Conservation (phyloP, 2,329 filamentous ascomycete species). For the Cercospora citrullina region DNA sequence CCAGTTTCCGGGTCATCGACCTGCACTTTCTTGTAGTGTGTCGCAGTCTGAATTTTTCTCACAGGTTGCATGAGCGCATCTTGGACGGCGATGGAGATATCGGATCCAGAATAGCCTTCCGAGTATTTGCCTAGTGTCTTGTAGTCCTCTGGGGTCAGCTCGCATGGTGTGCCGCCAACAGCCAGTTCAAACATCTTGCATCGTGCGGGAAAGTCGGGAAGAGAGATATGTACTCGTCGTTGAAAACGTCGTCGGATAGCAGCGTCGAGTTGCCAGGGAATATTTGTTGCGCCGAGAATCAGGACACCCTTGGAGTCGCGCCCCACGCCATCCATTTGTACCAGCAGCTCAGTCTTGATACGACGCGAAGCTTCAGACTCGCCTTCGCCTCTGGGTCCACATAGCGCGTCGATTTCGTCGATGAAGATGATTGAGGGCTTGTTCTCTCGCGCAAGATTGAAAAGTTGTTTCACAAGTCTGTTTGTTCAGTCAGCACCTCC, state of each 20-base stretch:
- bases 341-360: slow-evolving; percentile 97
- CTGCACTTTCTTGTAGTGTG: slow-evolving; percentile 86
- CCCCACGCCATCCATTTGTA: slow-evolving; percentile 99
- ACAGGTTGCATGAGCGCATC: slow-evolving; percentile 97
- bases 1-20: slow-evolving; percentile 59
- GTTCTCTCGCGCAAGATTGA: slow-evolving; percentile 97
- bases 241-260: slow-evolving; percentile 97
- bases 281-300: slow-evolving; percentile 95
- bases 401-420: slow-evolving; percentile 95
- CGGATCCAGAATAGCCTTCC: slow-evolving; percentile 92
- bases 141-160: slow-evolving; percentile 75
- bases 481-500: slow-evolving; percentile 22
- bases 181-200: slow-evolving; percentile 95
- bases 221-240: slow-evolving; percentile 87
- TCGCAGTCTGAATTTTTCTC: slow-evolving; percentile 93
- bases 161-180: slow-evolving; percentile 88
- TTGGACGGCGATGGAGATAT: slow-evolving; percentile 94
- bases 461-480: slow-evolving; percentile 92
- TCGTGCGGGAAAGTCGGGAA: slow-evolving; percentile 82
- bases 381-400: slow-evolving; percentile 87
- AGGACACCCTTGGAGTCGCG: slow-evolving; percentile 92
- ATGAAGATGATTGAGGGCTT: slow-evolving; percentile 99
- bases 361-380: slow-evolving; percentile 95
- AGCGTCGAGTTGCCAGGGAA: slow-evolving; percentile 96
- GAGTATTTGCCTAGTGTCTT: slow-evolving; percentile 75